A percentile compares a stretch with the other conserved stretches of the same genome.
Evolutionary conservation across 2,329 filamentous ascomycete genomes (phyloP).

Genomic region (Neocatenulostroma microsporum): DNA sequence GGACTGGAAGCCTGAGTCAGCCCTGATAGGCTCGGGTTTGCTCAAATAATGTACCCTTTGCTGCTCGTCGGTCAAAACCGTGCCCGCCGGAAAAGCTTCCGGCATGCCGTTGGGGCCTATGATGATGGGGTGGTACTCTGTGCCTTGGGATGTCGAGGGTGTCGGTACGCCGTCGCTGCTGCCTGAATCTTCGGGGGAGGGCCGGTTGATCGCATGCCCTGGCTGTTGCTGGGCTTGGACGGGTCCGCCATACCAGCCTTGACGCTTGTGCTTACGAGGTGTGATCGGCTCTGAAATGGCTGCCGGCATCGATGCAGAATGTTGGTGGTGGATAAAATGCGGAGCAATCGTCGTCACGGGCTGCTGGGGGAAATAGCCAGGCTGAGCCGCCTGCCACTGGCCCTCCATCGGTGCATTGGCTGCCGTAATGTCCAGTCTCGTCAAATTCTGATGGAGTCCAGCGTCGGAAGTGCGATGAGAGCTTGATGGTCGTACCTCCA

Average conservation of each 20-base stretch:
- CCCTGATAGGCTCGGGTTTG: constrained; percentile 26
- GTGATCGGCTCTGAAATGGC: constrained; percentile 44
- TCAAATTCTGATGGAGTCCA: constrained; percentile 58
- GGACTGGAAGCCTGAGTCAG: not conserved
- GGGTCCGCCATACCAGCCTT: constrained; percentile 65
- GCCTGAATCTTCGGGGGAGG: constrained; percentile 49
- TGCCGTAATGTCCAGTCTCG: constrained; percentile 55
- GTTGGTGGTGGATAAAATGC: constrained; percentile 28
- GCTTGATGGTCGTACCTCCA: constrained; percentile 46
- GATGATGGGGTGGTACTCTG: constrained; percentile 47
- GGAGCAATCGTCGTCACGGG: constrained; percentile 15
- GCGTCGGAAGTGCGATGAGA: constrained; percentile 47
- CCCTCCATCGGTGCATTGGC: constrained; percentile 29
- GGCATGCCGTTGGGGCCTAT: constrained; percentile 44
- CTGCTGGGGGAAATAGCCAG: constrained; percentile 16
- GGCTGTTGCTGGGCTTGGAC: constrained; percentile 12
- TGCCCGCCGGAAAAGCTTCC: constrained; percentile 33
- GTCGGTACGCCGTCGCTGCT: constrained; percentile 50
- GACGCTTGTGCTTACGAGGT: constrained; percentile 55
- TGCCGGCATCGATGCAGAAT: constrained; percentile 31
- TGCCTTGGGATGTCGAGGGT: constrained; percentile 42
- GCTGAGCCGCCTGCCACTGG: constrained; percentile 21
- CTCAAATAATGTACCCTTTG: constrained; percentile 23
- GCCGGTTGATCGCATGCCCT: constrained; percentile 33
- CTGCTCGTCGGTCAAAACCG: constrained; percentile 32